Evolutionary conservation across 306 rosid genomes (phyloP), one percentile per base, ranked within the genome.

Genomic region (Prunus mume): DNA sequence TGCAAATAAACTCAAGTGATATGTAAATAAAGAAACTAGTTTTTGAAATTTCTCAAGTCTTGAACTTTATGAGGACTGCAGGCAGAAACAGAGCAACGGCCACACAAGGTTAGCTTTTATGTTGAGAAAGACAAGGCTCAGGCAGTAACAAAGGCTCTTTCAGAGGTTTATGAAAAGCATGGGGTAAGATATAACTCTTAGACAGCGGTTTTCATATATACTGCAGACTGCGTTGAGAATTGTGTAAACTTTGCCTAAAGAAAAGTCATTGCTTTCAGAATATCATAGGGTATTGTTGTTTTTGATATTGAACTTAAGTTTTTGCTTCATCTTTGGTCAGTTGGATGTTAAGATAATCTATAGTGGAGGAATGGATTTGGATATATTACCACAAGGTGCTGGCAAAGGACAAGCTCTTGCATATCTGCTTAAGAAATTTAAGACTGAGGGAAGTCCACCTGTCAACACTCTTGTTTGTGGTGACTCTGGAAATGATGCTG

Each of bases 351-450:
- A 96, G 82, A 91, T 95, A 84, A 89, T 96, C 82, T 91, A 92
- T 49, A 96, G 99, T 82, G 98, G 99, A 79, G 99, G 99, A 79
- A 85, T 88, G 77, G 99, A 89, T 86, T 84, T 92, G 85, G 98
- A 96, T 87, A 91, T 92, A 89, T 72, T 96, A 64, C 87, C 99
- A 72, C 85, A 91, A 85, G 93, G 93, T 76, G 98, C 99, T 76
- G 99, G 99, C 70, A 96, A 96, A 89, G 99, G 99, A 66, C 98
- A 92, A 89, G 99, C 98, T 62, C 99, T 92, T 86, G 98, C 99
- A 11, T 96, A 92, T 84, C 78, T 96, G 82, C 96, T 83, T 61
- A 83, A 92, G 85, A 90, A 89, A 71, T 92, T 96, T 80, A 89
- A 87, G 84, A 20, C 83, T 0, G 88, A 86, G 70, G 99, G 93